Conservation (phyloP, 306 rosid genomes). For the Potentilla sterilis region DNA sequence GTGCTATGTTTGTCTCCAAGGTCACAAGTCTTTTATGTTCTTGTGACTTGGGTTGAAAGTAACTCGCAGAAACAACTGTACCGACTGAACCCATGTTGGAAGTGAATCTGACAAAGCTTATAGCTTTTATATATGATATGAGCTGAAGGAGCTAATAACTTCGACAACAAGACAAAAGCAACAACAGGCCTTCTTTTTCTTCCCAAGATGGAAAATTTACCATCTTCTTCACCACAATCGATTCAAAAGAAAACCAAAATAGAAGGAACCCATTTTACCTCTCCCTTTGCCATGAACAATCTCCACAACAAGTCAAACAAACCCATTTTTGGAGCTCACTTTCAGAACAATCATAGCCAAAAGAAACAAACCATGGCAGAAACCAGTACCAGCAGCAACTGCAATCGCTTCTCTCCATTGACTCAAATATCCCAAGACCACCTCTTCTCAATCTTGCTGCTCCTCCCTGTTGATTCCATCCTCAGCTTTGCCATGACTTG, state of each 20-base stretch:
- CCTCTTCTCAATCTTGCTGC: slow-evolving; percentile 57
- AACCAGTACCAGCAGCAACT: slow-evolving; percentile 31
- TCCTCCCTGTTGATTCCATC: slow-evolving; percentile 70
- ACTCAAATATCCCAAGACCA: slow-evolving; percentile 65
- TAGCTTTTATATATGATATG: too few relatives aligned
- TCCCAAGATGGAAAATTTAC: slow-evolving; percentile 30
- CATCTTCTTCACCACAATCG: slow-evolving; percentile 28
- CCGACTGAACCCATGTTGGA: background rate
- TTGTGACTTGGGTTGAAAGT: background rate
- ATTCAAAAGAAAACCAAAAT: background rate
- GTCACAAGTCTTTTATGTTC: background rate
- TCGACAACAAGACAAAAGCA: slow-evolving; percentile 34
- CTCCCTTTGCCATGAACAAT: slow-evolving; percentile 15
- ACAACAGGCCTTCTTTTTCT: slow-evolving; percentile 19
- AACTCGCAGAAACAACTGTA: background rate
- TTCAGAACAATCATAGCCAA: slow-evolving; percentile 31
- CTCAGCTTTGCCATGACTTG: slow-evolving; percentile 73
- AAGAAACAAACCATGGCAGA: slow-evolving; percentile 52
- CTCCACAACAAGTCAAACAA: background rate
- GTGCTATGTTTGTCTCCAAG: background rate
- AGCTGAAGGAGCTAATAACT: slow-evolving; percentile 26
- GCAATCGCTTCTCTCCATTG: slow-evolving; percentile 65
- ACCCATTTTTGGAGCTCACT: slow-evolving; percentile 8
- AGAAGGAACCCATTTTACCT: slow-evolving; percentile 27
- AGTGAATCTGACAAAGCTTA: slow-evolving; percentile 2